Evolutionary conservation across 306 rosid genomes (phyloP), one percentile per base, ranked within the genome.

Genomic region (Erythrophleum fordii): DNA sequence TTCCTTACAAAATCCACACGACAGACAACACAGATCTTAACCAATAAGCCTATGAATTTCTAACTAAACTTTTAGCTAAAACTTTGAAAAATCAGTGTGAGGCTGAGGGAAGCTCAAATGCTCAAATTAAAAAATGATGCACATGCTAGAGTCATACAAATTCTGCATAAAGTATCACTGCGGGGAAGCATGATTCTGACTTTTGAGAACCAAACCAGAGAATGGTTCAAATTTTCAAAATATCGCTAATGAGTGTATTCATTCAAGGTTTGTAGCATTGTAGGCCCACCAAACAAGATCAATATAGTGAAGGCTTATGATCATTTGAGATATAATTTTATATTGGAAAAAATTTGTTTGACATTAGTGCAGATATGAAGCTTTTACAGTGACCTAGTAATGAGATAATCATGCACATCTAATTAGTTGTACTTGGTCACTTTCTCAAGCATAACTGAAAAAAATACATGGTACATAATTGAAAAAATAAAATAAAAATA

Each of bases 351-450:
- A 20, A 22, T 4, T 25, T 69, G n/a, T n/a, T 45, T 29, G 16
- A 59, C 37, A 22, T 59, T 13, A 1, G 18, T 25, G 9, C 25
- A 46, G 34, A 69, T 23, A 69, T 18, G 1, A 25, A 26, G 31
- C 14, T 22, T 44, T 25, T 45, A 25, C 75, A 25, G 25, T 26
- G 45, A 45, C 20, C 2, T 13, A 42, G 72, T 66, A 34, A 68
- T 46, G 22, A 42, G 55, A 10, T 51, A 82, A 82, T 56, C 41
- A 51, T 34, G 80, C 28, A 37, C 22, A 58, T 23, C 56, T 37
- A 81, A 44, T 75, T 45, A 58, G 46, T 51, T 18, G 8, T 45
- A 75, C 60, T 59, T n/a, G 34, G 35, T 53, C 42, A 68, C 16
- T 48, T 76, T 52, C 41, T 16, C 20, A 81, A 69, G 64, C 61